Evolutionary conservation across 495 filamentous ascomycete species (phyloP), one percentile per base, ranked within the genome.

Genomic region (Stereocaulon alpinum): DNA sequence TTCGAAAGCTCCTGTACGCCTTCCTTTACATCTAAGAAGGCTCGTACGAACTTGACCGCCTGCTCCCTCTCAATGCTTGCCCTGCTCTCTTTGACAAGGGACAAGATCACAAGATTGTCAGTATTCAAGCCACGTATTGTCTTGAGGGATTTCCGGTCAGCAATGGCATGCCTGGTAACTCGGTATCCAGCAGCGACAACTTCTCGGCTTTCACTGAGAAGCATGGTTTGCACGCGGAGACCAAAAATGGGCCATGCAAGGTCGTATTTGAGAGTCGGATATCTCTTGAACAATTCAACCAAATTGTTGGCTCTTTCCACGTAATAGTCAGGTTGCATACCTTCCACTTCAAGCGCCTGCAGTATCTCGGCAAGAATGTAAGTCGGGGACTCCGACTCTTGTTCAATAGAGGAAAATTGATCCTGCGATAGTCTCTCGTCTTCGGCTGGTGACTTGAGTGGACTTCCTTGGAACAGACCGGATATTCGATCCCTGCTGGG

Each of bases 11-110:
- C 93, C 48, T 78, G 78, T 6, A 94, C 86, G 15, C 93, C 93
- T 63, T 89, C 89, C 67, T 96, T 95, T 64, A 98, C 89, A 63
- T 97, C 94, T 27, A 98, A 75, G 69, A 98, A 98, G 7, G 91
- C 89, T 58, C 93, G 82, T 27, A 96, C 88, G 72, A 98, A 96
- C 69, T 98, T 98, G 63, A 98, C 71, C 0, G 93, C 93, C 71
- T 98, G 93, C 69, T 98, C 93, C 49, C 93, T 84, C 73, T 98
- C 93, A 47, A 98, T 89, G 68, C 89, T 93, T 12, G 92, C 86
- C 68, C 95, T 96, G 68, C 88, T 86, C 67, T 96, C 91, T 68
- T 96, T 96, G 61, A 91, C 87, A 29, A 98, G 78, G 9, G 93
- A 96, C 68, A 91, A 72, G 54, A 94, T 90, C 7, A 95, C 91